These are phyloP conservation scores for Gastrolobium bilobum DNA, from an alignment of 306 rosid species.

Conservation along the genomic window DNA sequence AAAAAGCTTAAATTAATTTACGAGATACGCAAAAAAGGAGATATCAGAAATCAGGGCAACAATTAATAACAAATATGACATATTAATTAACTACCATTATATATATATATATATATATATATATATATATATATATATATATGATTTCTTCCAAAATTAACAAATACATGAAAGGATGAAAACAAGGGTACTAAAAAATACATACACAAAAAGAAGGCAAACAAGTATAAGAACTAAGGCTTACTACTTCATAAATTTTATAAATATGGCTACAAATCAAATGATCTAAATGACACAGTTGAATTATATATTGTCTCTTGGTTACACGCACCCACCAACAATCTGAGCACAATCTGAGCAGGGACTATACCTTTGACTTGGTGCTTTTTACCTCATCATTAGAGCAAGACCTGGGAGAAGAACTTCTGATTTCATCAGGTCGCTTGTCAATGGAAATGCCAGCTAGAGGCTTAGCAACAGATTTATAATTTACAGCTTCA, in stretches of 20 bases:
- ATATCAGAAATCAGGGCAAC: constrained; percentile 11
- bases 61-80: constrained; percentile 23
- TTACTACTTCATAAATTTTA: neutral
- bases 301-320: constrained; percentile 13
- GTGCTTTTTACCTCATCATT: constrained; percentile 45
- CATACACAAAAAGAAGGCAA: constrained; percentile 1
- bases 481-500: constrained; percentile 37
- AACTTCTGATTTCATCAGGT: constrained; percentile 48
- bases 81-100: neutral
- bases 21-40: constrained; percentile 13
- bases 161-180: neutral
- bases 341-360: constrained; percentile 17
- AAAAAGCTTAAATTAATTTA: constrained; percentile 36
- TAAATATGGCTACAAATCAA: neutral
- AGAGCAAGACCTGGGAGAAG: constrained; percentile 30
- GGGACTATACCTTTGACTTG: constrained; percentile 58
- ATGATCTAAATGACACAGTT: neutral
- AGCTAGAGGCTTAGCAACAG: constrained; percentile 36
- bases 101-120: too few relatives aligned
- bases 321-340: constrained; percentile 11
- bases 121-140: too few relatives aligned
- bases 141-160: constrained; percentile 31
- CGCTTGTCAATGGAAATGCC: constrained; percentile 36
- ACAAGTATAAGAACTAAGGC: constrained; percentile 7
- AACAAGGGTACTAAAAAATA: neutral